Conservation (phyloP, 805 yeast species). For the Blastobotrys mokoenaii region DNA sequence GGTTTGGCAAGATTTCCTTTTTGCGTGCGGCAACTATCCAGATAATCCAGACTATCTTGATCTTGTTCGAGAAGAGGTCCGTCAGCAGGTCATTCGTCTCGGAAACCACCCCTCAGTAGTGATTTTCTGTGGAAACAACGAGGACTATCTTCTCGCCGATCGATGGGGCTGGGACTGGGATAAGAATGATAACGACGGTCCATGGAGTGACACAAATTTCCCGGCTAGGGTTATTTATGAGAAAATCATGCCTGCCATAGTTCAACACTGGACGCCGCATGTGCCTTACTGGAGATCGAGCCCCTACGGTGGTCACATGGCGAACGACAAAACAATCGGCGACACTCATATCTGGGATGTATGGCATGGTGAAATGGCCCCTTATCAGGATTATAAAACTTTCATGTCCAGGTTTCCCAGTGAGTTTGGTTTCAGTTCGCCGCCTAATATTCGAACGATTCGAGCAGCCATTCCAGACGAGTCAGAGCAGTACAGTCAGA, state of each 20-base stretch:
- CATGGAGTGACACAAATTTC: conserved; percentile 19
- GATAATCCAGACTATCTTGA: conserved; percentile 30
- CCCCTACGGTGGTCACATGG: conserved; percentile 11
- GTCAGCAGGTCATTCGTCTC: conserved; percentile 33
- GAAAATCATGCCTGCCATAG: conserved; percentile 6
- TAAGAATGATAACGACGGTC: conserved; percentile 4
- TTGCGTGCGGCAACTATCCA: conserved; percentile 47
- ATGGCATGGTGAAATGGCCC: conserved; percentile 6
- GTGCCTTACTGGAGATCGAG: conserved; percentile 10
- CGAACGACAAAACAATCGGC: conserved; percentile 5
- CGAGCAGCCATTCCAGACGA: conserved; percentile 31
- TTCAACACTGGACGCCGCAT: conserved; percentile 6
- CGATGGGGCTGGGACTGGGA: conserved; percentile 15
- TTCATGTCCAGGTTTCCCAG: conserved; percentile 3
- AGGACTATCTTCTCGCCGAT: conserved; percentile 39
- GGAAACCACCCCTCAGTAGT: conserved; percentile 33
- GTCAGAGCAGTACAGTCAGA: conserved; percentile 35
- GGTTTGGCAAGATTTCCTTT: conserved; percentile 49
- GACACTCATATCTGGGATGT: conserved; percentile 10
- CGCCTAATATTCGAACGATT: conserved; percentile 34
- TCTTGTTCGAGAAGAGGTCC: conserved; percentile 32
- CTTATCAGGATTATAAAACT: conserved; percentile 5
- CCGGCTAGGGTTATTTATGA: conserved; percentile 38
- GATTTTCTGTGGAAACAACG: conserved; percentile 31
- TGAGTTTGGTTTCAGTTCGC: conserved; percentile 32